phyloP scores from a whole-genome alignment of 2,329 filamentous ascomycete genomes.

The Colletotrichum truncatum region DNA sequence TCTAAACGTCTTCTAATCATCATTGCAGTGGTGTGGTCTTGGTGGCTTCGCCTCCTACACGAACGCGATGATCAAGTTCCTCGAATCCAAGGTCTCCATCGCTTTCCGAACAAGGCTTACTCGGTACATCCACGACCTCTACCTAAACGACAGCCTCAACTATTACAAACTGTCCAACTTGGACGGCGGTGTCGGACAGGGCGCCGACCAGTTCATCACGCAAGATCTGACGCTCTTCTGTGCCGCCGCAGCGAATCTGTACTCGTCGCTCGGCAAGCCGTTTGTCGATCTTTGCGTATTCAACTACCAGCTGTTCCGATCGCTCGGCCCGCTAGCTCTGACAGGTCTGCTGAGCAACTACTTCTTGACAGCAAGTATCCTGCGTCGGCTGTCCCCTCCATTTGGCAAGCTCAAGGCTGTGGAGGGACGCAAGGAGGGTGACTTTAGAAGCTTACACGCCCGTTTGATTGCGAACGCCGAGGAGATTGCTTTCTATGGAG shows the following conservation, averaged over 20 bases:
- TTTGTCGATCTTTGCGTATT: slow-evolving; percentile 98
- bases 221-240: slow-evolving; percentile 97
- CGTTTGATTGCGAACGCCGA: slow-evolving; percentile 96
- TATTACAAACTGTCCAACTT: slow-evolving; percentile 96
- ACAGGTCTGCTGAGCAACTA: slow-evolving; percentile 91
- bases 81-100: slow-evolving; percentile 98
- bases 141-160: slow-evolving; percentile 92
- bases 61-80: slow-evolving; percentile 98
- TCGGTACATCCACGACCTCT: slow-evolving; percentile 95
- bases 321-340: slow-evolving; percentile 87
- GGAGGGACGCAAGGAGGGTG: slow-evolving; percentile 93
- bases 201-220: slow-evolving; percentile 96
- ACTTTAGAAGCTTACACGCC: slow-evolving; percentile 91
- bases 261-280: slow-evolving; percentile 97
- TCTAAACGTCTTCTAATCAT: slow-evolving; percentile 25
- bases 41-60: slow-evolving; percentile 95
- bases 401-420: slow-evolving; percentile 98
- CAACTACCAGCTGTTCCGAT: slow-evolving; percentile 96
- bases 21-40: slow-evolving; percentile 82
- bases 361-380: slow-evolving; percentile 89
- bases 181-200: slow-evolving; percentile 90
- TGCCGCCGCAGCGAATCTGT: slow-evolving; percentile 87
- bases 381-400: slow-evolving; percentile 88
- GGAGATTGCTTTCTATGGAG: slow-evolving; percentile 97
- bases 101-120: slow-evolving; percentile 96